Base-by-base conservation (phyloP, 345 rosid genomes). In the Ricinus communis region DNA sequence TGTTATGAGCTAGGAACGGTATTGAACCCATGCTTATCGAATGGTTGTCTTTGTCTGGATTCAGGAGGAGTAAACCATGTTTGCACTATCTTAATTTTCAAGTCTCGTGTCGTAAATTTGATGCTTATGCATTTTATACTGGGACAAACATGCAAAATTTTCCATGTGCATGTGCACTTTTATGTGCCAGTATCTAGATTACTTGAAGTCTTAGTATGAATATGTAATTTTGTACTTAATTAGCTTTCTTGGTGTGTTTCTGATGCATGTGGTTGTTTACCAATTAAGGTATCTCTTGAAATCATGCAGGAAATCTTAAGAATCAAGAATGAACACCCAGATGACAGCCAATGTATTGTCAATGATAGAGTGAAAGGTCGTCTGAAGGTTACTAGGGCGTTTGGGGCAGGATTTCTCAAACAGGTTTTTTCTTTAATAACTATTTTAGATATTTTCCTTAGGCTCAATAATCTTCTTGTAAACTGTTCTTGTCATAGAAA, bases 361-460 rank as follows among this genome's bases (percentile, higher is more conserved):
- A 94, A 94, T 66, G 96, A 87, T 66, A 85, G 98, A 80, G 96
- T 94, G 54, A 92, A 94, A 79, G 98, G 98, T 30, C 95, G 97
- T 56, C 88, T 94, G 50, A 90, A 91, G 87, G 98, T 91, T 68
- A 91, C 98, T 9, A 87, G 98, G 79, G 98, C 98, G 33, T 94
- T 94, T 80, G 98, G 98, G 51, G 98, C 98, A 33, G 98, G 98
- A 79, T 94, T 87, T 76, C 83, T 94, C 74, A 94, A 94, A 78
- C 87, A 88, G 97, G 98, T 94, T 79, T 64, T 68, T 43, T 6
- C 51, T 36, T 51, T 21, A 40, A 61, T 57, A 16, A 9, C 21
- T 58, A 8, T 30, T 58, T 5, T 31, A 8, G 11, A 58, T 31
- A 30, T 68, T 68, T 46, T 11, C 50, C 47, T 45, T 64, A 54